A percentile compares a stretch with the other conserved stretches of the same genome.
Evolutionary conservation across 495 filamentous ascomycete genomes (phyloP).

Genomic region (Talaromyces nanjingensis): DNA sequence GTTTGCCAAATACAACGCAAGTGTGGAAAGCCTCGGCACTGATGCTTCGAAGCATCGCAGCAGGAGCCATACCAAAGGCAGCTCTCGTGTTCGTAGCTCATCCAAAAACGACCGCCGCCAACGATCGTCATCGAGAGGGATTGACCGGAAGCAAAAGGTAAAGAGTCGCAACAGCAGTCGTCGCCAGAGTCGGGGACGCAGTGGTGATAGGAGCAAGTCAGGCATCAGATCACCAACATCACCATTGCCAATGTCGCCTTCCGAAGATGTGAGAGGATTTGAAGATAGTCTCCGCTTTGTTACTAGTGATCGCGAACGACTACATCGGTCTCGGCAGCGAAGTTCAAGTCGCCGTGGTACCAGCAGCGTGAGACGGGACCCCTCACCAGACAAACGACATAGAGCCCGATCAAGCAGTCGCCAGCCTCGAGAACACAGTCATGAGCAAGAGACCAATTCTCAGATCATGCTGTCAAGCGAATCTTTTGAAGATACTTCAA

Average conservation of each 20-base stretch:
- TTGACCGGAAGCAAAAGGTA: constrained; percentile 8
- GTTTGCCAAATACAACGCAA: constrained; percentile 49
- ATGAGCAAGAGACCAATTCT: constrained; percentile 12
- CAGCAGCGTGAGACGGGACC: constrained; percentile 34
- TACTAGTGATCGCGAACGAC: constrained; percentile 51
- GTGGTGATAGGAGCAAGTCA: constrained; percentile 49
- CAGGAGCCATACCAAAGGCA: constrained; percentile 30
- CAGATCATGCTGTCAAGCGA: constrained; percentile 7
- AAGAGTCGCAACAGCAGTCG: constrained; percentile 32
- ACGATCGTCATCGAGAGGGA: constrained; percentile 23
- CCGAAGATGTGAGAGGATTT: constrained; percentile 35
- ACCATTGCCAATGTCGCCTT: constrained; percentile 60
- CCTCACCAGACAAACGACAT: constrained; percentile 39
- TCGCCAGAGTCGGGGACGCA: constrained; percentile 46
- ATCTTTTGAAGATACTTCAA: constrained; percentile 12
- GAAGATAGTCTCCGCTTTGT: constrained; percentile 57
- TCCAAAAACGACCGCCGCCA: constrained; percentile 25
- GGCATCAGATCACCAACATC: constrained; percentile 70
- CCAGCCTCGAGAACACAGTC: constrained; percentile 17
- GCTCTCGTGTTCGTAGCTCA: constrained; percentile 21
- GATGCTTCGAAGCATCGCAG: constrained; percentile 33
- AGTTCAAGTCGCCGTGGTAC: constrained; percentile 36
- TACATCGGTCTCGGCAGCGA: constrained; percentile 57
- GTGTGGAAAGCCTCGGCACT: constrained; percentile 35
- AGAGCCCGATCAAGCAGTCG: constrained; percentile 44